Conservation (phyloP, 352 stramenopile species). For the Pythium biforme region DNA sequence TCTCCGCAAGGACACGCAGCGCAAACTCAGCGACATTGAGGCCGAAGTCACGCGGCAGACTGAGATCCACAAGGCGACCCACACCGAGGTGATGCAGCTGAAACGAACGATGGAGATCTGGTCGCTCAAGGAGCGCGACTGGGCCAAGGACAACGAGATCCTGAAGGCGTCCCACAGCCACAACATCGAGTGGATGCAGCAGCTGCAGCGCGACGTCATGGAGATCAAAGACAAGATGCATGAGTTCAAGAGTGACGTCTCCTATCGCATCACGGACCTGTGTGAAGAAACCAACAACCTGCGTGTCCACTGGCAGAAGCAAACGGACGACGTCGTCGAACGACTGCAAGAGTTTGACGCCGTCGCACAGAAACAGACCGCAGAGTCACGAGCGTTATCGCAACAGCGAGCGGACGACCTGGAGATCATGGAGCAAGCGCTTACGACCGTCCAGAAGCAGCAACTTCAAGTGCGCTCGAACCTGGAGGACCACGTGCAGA, state of each 20-base stretch:
- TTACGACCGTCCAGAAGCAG: constrained; percentile 66
- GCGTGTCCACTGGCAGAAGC: constrained; percentile 66
- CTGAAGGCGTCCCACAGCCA: constrained; percentile 79
- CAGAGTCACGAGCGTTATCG: constrained; percentile 38
- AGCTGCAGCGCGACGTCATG: constrained; percentile 79
- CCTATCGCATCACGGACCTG: constrained; percentile 49
- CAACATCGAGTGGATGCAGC: constrained; percentile 87
- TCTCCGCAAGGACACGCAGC: constrained; percentile 64
- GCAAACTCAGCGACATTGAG: constrained; percentile 59
- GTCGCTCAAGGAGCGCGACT: constrained; percentile 79
- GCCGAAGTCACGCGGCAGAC: constrained; percentile 51
- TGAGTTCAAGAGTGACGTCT: constrained; percentile 59
- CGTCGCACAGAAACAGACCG: constrained; percentile 38
- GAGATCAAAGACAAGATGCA: constrained; percentile 76
- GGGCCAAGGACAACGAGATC: constrained; percentile 86
- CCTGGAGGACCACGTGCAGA: constrained; percentile 55
- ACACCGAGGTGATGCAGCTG: constrained; percentile 67
- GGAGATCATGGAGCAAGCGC: constrained; percentile 71
- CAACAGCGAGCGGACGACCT: constrained; percentile 70
- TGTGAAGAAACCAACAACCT: constrained; percentile 68
- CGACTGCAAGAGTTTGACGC: constrained; percentile 56
- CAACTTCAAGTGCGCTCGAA: constrained; percentile 51
- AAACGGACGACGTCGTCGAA: constrained; percentile 63
- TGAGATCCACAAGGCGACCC: constrained; percentile 59
- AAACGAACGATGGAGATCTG: constrained; percentile 80